phyloP scores from a whole-genome alignment of 225 moss, liverwort and hornwort genomes.

The Polytrichum formosum region DNA sequence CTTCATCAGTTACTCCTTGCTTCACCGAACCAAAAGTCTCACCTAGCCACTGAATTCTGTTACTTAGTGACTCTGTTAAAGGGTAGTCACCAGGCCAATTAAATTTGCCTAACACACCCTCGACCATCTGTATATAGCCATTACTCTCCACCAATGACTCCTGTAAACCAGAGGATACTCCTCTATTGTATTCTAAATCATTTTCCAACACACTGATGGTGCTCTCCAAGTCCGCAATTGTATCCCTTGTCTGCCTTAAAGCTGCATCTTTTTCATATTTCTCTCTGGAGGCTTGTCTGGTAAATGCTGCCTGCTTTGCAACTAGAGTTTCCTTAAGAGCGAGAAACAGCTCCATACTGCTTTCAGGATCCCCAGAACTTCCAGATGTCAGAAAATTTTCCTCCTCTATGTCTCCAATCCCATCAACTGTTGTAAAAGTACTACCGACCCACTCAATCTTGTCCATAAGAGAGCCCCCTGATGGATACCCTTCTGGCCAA shows the following conservation, averaged over 20 bases:
- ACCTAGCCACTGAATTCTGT: slow-evolving; percentile 4
- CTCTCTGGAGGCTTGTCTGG: slow-evolving; percentile 1
- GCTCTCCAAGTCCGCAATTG: neutral
- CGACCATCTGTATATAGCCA: slow-evolving; percentile 5
- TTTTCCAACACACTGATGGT: neutral
- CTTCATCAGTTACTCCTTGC: slow-evolving; percentile 12
- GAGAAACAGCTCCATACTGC: slow-evolving; percentile 10
- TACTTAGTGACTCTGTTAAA: slow-evolving; percentile 2
- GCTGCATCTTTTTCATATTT: slow-evolving; percentile 4
- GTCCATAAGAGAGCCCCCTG: neutral
- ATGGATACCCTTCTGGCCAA: slow-evolving; percentile 7
- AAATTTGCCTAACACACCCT: neutral
- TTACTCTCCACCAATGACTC: slow-evolving; percentile 8
- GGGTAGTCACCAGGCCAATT: slow-evolving; percentile 9
- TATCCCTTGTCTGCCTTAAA: neutral
- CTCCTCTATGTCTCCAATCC: slow-evolving; percentile 7
- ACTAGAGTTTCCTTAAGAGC: slow-evolving; percentile 15
- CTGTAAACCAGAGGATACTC: slow-evolving; percentile 10
- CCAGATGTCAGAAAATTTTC: slow-evolving; percentile 3
- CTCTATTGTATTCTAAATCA: slow-evolving; percentile 3
- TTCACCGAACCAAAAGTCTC: slow-evolving; percentile 18
- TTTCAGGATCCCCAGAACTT: slow-evolving; percentile 19
- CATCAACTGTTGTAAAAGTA: slow-evolving; percentile 21
- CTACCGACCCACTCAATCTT: slow-evolving; percentile 8
- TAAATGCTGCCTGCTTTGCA: slow-evolving; percentile 1